Evolutionary conservation across 1,284 basidiomycete species (phyloP), one percentile per base, ranked within the genome.

Genomic region (Peniophora sp.): DNA sequence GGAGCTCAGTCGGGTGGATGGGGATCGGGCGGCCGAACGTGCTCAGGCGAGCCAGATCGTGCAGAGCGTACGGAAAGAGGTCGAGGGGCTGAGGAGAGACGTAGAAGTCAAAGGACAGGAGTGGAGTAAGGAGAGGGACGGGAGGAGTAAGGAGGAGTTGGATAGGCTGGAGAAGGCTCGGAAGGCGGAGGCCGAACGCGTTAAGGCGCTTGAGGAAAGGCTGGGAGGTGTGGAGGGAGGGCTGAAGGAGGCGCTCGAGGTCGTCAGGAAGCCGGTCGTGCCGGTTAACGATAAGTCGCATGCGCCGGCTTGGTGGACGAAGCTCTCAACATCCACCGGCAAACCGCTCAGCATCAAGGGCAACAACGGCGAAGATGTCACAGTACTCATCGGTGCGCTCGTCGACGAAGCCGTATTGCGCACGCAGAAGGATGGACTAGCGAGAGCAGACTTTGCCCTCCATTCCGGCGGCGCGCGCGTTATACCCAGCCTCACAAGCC

Each of bases 401-500:
- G 88, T 97, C 60, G 84, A 92, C 55, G 68, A 73, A 27, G 79
- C 83, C 0, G 74, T 96, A 2, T 72, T 81, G 35, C 72, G 73
- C 35, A 79, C 70, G 58, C 85, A 80, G 12, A 84, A 90, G 62
- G 94, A 97, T 62, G 76, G 70, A n/a, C 68, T 97, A 41, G 89
- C 81, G 0, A 81, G 81, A 41, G 72, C 86, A 0, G 96, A 99
- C 68, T 96, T 81, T 61, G 95, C 96, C 0, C 71, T 94, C 3
- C 85, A 86, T 64, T 88, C 91, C 5, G 81, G 79, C 2, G 95
- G 95, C 8, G 95, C 81, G 0, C 72, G 81, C 0, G 73, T 94
- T 54, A 83, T 97, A 43, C 92, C 92, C 0, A 76, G 78, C 0
- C 76, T 92, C 49, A 97, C 95, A 0, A 87, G 85, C 39, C 72